Conservation (phyloP, 2,329 filamentous ascomycete genomes). For the Aspergillus pseudoviridinutans region DNA sequence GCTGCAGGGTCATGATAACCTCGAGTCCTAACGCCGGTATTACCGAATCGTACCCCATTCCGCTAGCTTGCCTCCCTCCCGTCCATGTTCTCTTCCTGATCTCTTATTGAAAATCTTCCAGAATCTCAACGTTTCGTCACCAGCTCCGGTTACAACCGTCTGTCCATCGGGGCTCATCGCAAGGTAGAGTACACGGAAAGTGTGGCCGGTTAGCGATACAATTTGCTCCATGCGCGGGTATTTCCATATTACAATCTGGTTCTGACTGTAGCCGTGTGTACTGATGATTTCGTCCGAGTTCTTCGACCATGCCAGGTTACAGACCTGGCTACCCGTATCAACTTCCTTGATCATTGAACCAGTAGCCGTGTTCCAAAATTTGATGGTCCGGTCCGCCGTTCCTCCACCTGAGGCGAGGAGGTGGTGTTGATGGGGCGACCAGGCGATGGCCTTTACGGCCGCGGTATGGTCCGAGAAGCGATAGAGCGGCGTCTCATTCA, state of each 20-base stretch:
- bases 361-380: conserved; percentile 95
- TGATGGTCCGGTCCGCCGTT: conserved; percentile 92
- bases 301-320: conserved; percentile 94
- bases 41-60: conserved; percentile 80
- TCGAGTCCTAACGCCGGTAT: conserved; percentile 1
- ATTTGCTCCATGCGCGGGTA: conserved; percentile 98
- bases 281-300: conserved; percentile 97
- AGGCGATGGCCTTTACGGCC: conserved; percentile 95
- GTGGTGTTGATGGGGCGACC: conserved; percentile 93
- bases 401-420: conserved; percentile 93
- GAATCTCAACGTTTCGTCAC: conserved; percentile 92
- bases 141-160: conserved; percentile 90
- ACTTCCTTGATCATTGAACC: conserved; percentile 78
- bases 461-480: conserved; percentile 94
- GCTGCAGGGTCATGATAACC: conserved; percentile 5
- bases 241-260: conserved; percentile 99
- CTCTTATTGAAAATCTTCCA: conserved; percentile 94
- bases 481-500: conserved; percentile 86
- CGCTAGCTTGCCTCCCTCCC: conserved; percentile 62
- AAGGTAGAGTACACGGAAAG: conserved; percentile 90
- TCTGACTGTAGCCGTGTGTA: conserved; percentile 95
- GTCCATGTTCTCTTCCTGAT: conserved; percentile 64
- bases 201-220: conserved; percentile 90
- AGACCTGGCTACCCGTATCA: conserved; percentile 97
- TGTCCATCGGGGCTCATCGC: conserved; percentile 96